phyloP scores from a whole-genome alignment of 1,139 yeast genomes.

The Suhomyces ambrosiae region DNA sequence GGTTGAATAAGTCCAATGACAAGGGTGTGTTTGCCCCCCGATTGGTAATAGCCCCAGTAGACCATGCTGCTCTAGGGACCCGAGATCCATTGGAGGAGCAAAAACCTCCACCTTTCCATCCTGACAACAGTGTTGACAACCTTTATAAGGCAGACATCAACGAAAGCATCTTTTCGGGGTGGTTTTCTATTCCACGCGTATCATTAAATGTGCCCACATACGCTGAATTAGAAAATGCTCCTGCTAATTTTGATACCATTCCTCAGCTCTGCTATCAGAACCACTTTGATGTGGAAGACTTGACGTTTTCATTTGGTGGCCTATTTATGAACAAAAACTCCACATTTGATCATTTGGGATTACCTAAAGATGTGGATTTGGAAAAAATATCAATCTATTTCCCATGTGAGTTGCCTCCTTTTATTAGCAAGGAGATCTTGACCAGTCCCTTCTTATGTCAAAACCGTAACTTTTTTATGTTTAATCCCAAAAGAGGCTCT shows the following conservation, averaged over 20 bases:
- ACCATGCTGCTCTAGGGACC: constrained; percentile 16
- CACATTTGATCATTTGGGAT: constrained; percentile 33
- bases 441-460: constrained; percentile 38
- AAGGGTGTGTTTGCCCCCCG: constrained; percentile 31
- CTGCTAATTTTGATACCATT: constrained; percentile 16
- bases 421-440: constrained; percentile 36
- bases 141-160: constrained; percentile 18
- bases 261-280: constrained; percentile 39
- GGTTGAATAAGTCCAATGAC: constrained; percentile 21
- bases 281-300: constrained; percentile 35
- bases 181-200: constrained; percentile 32
- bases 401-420: constrained; percentile 46
- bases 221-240: not conserved
- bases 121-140: constrained; percentile 12
- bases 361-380: constrained; percentile 36
- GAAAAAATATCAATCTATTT: constrained; percentile 39
- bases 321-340: constrained; percentile 23
- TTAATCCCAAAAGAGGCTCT: constrained; percentile 39
- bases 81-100: not conserved
- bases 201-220: constrained; percentile 28
- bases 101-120: constrained; percentile 3
- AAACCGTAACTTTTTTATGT: constrained; percentile 30
- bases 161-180: constrained; percentile 33
- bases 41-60: constrained; percentile 28
- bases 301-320: constrained; percentile 45